Percentiles rank a stretch among this genome's conserved stretches.
Conservation (phyloP, 169 alveolate species). For the Plasmodium fragile region DNA sequence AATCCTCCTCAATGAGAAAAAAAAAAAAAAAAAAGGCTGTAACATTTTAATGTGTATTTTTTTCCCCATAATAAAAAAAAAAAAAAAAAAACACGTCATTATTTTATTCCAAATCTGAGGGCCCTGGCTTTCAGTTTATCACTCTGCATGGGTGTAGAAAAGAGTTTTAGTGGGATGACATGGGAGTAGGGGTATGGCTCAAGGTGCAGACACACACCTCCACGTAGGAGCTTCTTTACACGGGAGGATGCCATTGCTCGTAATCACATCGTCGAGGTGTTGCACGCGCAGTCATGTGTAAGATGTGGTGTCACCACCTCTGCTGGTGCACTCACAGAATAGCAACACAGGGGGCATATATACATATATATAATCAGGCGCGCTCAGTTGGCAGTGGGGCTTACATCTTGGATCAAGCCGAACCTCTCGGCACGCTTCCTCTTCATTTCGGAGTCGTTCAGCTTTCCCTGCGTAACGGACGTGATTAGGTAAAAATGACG, state of each 20-base stretch:
- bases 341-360: not conserved
- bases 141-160: conserved; percentile 5
- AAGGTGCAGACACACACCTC: not conserved
- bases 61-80: not conserved
- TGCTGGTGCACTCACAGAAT: not conserved
- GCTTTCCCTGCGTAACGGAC: conserved; percentile 10
- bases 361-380: not conserved
- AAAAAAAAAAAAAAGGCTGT: not conserved
- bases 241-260: not conserved
- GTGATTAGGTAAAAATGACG: not conserved
- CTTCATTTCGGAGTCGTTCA: conserved; percentile 53
- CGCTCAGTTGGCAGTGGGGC: not conserved
- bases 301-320: not conserved
- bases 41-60: not conserved
- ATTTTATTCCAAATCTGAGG: conserved; percentile 60
- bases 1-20: not conserved
- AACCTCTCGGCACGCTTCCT: conserved; percentile 70
- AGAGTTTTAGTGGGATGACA: not conserved
- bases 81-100: conserved; percentile 5
- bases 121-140: conserved; percentile 74
- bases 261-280: not conserved
- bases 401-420: conserved; percentile 57
- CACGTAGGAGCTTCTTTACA: not conserved
- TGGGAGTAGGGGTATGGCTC: not conserved
- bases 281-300: not conserved